Evolutionary conservation across 1,284 basidiomycete genomes (phyloP).

Genomic region (Rhizoctonia solani): DNA sequence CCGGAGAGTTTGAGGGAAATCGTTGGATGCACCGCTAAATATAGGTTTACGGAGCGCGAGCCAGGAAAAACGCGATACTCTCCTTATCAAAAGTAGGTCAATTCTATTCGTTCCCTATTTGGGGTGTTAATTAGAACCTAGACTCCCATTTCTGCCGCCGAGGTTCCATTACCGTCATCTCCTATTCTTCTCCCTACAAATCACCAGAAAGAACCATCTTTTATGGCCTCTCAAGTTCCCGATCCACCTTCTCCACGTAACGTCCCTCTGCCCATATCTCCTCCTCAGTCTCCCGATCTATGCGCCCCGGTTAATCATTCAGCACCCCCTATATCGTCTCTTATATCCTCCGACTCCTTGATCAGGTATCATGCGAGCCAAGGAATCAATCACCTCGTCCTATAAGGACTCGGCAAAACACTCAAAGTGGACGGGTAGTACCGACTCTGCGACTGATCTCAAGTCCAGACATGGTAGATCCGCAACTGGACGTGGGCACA

Average conservation of each 20-base stretch:
- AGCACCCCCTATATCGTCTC: neutral
- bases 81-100: too few relatives aligned
- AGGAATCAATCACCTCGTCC: constrained; percentile 23
- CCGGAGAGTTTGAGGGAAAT: neutral
- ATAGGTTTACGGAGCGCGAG: neutral
- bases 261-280: constrained; percentile 13
- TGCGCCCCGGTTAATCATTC: neutral
- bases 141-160: neutral
- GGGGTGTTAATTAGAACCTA: neutral
- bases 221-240: neutral
- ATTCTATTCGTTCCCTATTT: too few relatives aligned
- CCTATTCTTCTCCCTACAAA: neutral
- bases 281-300: neutral
- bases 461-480: constrained; percentile 13
- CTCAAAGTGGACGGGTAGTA: constrained; percentile 1
- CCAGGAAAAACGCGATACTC: too few relatives aligned
- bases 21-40: neutral
- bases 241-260: neutral
- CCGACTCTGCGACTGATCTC: constrained; percentile 17
- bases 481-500: neutral
- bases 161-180: neutral
- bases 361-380: constrained; percentile 22
- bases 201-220: neutral
- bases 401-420: constrained; percentile 23
- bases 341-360: constrained; percentile 23